Base-by-base conservation (phyloP, 345 rosid genomes). In the Jatropha curcas region DNA sequence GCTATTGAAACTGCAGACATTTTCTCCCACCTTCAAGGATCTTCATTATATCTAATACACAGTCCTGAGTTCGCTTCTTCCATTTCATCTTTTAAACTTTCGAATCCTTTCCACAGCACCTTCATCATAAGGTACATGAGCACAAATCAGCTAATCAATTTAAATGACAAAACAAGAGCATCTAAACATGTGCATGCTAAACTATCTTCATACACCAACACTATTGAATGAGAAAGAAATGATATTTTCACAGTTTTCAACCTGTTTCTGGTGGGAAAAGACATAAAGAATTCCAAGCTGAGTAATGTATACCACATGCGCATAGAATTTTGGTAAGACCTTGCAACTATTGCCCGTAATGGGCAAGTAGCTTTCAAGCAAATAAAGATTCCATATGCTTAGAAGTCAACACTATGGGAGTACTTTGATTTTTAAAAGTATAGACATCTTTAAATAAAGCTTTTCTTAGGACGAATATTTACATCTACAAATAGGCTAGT, bases 21-120 rank as follows among this genome's bases (percentile, higher is more conserved):
- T 65, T 65, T 65, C 37, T 65, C 39, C 25, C 34, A 16, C 25
- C 56, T 46, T 28, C 1, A 28, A 31, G 34, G 41, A 14, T 65
- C 45, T 8, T n/a, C 20, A 5, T 48, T 17, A 16, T 2, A 48
- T 43, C 56, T 14, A 8, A 25, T 8, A 30, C 16, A n/a, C 9
- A 31, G 28, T 28, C 35, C 35, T 31, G 46, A 57, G 53, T 57
- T 33, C 37, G 28, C 62, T 31, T 63, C 68, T 45, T 35, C 55
- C 20, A 50, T 48, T 43, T 39, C 9, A 35, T 34, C 52, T 51
- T 7, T 59, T 45, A 39, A 37, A 37, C 25, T 68, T 68, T 45
- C 68, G 43, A 22, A 2, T 61, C 78, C 70, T 75, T 69, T 68
- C 78, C 78, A 11, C 78, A 75, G 70, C 78, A 75, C 78, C 78